Evolutionary conservation across 768 basidiomycete genomes (phyloP).

Genomic region (Paxillus rubicundulus): DNA sequence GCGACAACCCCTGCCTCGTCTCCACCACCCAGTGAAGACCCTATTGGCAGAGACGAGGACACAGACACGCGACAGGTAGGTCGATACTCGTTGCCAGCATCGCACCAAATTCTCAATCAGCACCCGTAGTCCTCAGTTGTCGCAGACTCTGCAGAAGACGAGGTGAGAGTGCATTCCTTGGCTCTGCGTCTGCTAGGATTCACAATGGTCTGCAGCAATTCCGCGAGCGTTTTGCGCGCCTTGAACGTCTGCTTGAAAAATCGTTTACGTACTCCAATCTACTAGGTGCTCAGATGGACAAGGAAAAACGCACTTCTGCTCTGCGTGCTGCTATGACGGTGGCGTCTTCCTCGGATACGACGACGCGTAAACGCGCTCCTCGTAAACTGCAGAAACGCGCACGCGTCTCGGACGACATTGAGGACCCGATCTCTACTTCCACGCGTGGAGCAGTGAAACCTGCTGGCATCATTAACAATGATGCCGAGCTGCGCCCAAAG

Average conservation of each 20-base stretch:
- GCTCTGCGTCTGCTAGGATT: background rate
- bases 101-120: background rate
- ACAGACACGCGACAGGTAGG: slow-evolving; percentile 19
- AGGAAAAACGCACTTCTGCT: slow-evolving; percentile 37
- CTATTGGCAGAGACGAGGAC: background rate
- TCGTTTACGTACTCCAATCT: slow-evolving; percentile 73
- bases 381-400: slow-evolving; percentile 8
- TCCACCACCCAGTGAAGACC: slow-evolving; percentile 20
- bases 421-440: background rate
- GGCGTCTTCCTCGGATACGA: slow-evolving; percentile 1
- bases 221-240: slow-evolving; percentile 46
- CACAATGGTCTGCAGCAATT: slow-evolving; percentile 40
- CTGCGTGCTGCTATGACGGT: slow-evolving; percentile 29
- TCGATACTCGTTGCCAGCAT: background rate
- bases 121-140: slow-evolving; percentile 13
- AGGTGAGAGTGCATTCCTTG: slow-evolving; percentile 5
- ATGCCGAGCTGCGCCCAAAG: slow-evolving; percentile 22
- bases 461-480: background rate
- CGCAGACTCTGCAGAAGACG: slow-evolving; percentile 15
- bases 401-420: slow-evolving; percentile 9
- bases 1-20: slow-evolving; percentile 29
- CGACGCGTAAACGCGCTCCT: slow-evolving; percentile 13
- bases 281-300: slow-evolving; percentile 74
- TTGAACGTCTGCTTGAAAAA: slow-evolving; percentile 70
- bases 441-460: slow-evolving; percentile 14